A percentile compares a stretch with the other conserved stretches of the same genome.
phyloP scores from a whole-genome alignment of 331 rosid genomes.

The Rosa hybrid region DNA sequence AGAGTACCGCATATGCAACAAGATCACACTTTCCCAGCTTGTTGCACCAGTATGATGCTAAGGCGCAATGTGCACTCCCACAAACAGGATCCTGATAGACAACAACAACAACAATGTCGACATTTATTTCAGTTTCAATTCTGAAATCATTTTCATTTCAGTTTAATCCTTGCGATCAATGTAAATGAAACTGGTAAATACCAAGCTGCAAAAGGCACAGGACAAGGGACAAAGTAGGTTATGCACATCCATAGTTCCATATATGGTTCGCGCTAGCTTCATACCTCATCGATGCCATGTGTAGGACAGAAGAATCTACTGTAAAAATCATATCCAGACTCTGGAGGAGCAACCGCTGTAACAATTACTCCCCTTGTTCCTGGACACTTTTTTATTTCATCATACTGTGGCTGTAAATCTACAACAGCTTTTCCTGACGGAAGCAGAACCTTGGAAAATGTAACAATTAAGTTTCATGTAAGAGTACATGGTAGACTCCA shows the following conservation, averaged over 20 bases:
- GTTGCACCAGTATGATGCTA: slow-evolving; percentile 73
- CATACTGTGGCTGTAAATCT: slow-evolving; percentile 55
- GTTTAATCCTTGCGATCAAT: background rate
- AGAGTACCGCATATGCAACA: slow-evolving; percentile 62
- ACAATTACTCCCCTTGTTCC: slow-evolving; percentile 53
- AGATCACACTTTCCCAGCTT: slow-evolving; percentile 72
- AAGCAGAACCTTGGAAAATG: slow-evolving; percentile 58
- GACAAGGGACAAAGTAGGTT: background rate
- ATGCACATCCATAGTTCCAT: background rate
- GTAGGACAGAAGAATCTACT: slow-evolving; percentile 62
- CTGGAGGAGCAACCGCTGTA: slow-evolving; percentile 54
- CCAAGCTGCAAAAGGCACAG: background rate
- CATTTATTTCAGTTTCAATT: background rate
- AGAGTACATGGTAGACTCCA: slow-evolving; percentile 3
- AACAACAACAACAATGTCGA: background rate
- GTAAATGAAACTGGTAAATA: background rate
- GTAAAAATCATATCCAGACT: slow-evolving; percentile 62
- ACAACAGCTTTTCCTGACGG: slow-evolving; percentile 53
- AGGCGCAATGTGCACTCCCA: slow-evolving; percentile 84
- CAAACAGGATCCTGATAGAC: slow-evolving; percentile 64
- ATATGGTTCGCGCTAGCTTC: background rate
- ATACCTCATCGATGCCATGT: slow-evolving; percentile 60
- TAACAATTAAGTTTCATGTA: slow-evolving; percentile 10
- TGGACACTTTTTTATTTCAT: slow-evolving; percentile 56
- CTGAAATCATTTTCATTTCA: background rate